These are phyloP conservation scores for Colletotrichum tamarilloi DNA, from an alignment of 2,329 filamentous ascomycete genomes.

Conservation along the genomic window DNA sequence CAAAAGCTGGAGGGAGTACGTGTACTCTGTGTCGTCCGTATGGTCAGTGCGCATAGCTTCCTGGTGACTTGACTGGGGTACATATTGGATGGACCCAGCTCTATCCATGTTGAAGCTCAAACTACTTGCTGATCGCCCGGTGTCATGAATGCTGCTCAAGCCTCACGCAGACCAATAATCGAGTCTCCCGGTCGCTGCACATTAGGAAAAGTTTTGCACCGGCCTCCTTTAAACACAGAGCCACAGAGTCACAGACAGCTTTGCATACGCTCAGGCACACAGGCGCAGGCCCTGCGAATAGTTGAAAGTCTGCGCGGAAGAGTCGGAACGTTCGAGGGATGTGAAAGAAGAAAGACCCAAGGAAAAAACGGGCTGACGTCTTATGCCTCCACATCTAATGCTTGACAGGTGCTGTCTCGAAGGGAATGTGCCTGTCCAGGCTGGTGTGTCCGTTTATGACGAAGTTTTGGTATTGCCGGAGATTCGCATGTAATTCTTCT, in stretches of 20 bases:
- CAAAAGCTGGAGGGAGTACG: constrained; percentile 8
- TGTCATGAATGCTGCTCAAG: constrained; percentile 34
- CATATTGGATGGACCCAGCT: constrained; percentile 31
- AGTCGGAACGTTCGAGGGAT: constrained; percentile 23
- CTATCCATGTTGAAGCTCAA: constrained; percentile 34
- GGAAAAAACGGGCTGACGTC: not conserved
- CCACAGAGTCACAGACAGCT: constrained; percentile 5
- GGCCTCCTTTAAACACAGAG: constrained; percentile 6
- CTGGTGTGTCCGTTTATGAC: not conserved
- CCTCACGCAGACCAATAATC: constrained; percentile 28
- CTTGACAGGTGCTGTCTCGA: constrained; percentile 11
- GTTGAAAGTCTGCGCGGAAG: constrained; percentile 27
- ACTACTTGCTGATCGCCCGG: constrained; percentile 31
- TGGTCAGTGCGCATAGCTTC: constrained; percentile 27
- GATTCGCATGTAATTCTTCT: not conserved
- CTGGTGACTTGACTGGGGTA: constrained; percentile 29
- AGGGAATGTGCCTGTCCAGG: not conserved
- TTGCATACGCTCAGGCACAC: constrained; percentile 28
- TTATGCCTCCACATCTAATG: not conserved
- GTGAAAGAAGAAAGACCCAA: too few species aligned
- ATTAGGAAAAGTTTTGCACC: not conserved
- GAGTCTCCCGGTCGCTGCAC: constrained; percentile 11
- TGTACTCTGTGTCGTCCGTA: constrained; percentile 12
- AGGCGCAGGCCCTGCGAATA: not conserved
- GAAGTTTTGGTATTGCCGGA: not conserved